Base-by-base conservation (phyloP, 208 protist species). In the Wallacemonas sp. region DNA sequence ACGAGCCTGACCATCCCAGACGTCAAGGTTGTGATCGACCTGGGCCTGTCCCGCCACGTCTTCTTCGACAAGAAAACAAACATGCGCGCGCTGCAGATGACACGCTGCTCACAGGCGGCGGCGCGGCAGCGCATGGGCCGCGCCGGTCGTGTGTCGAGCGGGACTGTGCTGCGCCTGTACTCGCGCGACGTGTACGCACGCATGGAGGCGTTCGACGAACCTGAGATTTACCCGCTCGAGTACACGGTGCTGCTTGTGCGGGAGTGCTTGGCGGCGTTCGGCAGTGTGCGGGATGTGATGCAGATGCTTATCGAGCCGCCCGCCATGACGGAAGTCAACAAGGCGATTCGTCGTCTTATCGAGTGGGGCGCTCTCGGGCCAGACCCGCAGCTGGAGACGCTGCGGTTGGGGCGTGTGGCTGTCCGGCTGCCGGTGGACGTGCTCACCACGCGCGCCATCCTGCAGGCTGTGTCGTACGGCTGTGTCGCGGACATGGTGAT, bases 91-190 rank as follows among this genome's bases (percentile, higher is more conserved):
- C 37, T 77, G 13, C 33, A 42, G 32, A 9, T 62, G 33, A 27
- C 24, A 8, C 67, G 71, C 50, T 65, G 57, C 58, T 71, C 71
- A 5, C 76, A 96, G 66, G 94, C 96, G 0, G 73, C 64, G n/a
- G 97, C 97, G 4, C 79, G 97, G 36, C 98, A 99, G 83, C 79
- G 98, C 22, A 89, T 93, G n/a, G 98, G 98, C 61, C 87, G 98
- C 69, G 98, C 98, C 10, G 98, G 98, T 30, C 73, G 97, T 55
- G 98, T 95, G 1, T 34, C 67, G 36, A 77, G 91, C 17, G 98
- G 98, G 36, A 97, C 95, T 44, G 95, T 87, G 57, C 98, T 97
- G 73, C 66, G 94, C 3, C 67, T 98, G n/a, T 98, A 97, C 73
- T 93, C 93, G 32, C 22, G 39, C 17, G 36, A 3, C 37, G 26